phyloP scores from a whole-genome alignment of 805 yeast species.

The Wickerhamiella azyma region DNA sequence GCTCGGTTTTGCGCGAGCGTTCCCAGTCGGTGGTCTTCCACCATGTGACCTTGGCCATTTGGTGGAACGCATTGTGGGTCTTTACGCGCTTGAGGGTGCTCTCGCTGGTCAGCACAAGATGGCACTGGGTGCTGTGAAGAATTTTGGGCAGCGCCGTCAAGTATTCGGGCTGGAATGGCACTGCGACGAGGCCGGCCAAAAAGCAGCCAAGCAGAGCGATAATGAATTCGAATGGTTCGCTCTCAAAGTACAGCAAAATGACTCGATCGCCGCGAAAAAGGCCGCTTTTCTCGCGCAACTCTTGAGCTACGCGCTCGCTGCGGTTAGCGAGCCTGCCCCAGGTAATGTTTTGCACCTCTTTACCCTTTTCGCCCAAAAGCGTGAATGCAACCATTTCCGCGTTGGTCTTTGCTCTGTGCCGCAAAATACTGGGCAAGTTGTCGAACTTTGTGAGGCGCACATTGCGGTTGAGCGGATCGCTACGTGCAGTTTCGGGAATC shows the following conservation, averaged over 20 bases:
- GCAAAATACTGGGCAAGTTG: constrained; percentile 54
- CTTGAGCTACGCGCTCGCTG: constrained; percentile 80
- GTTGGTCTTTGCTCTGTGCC: constrained; percentile 56
- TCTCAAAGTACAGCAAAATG: constrained; percentile 65
- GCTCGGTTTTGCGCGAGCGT: constrained; percentile 41
- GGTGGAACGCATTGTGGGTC: constrained; percentile 37
- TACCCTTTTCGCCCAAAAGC: constrained; percentile 64
- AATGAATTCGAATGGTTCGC: constrained; percentile 73
- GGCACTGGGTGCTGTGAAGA: constrained; percentile 52
- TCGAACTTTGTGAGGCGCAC: constrained; percentile 31
- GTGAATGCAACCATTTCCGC: constrained; percentile 58
- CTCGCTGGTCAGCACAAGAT: constrained; percentile 70
- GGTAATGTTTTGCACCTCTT: constrained; percentile 57
- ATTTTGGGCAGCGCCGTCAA: constrained; percentile 8
- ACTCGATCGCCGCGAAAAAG: constrained; percentile 74
- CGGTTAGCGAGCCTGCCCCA: constrained; percentile 82
- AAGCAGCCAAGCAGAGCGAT: constrained; percentile 84
- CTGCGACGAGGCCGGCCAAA: constrained; percentile 86
- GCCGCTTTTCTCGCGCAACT: constrained; percentile 57
- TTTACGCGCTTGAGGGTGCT: constrained; percentile 63
- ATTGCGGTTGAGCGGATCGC: constrained; percentile 27
- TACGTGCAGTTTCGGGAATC: constrained; percentile 20
- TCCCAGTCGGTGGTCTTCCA: constrained; percentile 89
- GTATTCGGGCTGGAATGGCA: constrained; percentile 67
- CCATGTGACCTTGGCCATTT: constrained; percentile 63